Evolutionary conservation across 345 rosid genomes (phyloP).

Genomic region (Acer saccharum): DNA sequence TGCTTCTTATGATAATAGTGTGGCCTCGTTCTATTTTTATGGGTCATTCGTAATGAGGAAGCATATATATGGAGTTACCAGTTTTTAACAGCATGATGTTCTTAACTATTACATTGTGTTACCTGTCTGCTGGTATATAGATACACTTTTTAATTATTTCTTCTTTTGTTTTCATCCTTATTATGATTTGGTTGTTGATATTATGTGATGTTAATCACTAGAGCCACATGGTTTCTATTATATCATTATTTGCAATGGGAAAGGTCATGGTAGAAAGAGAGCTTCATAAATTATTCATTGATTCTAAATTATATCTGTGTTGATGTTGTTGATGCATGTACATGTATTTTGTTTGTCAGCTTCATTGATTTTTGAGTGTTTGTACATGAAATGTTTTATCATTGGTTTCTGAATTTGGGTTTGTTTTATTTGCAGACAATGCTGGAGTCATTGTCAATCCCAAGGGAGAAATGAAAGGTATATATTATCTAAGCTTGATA

Average conservation of each 20-base stretch:
- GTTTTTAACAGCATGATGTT: conserved; percentile 37
- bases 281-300: background rate
- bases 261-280: background rate
- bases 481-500: background rate
- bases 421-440: conserved; percentile 43
- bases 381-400: background rate
- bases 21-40: background rate
- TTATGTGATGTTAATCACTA: too few relatives aligned
- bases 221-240: too few relatives aligned
- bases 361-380: background rate
- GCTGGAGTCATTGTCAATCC: conserved; percentile 72
- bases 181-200: too few relatives aligned
- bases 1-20: conserved; percentile 23
- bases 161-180: background rate
- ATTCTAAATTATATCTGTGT: too few relatives aligned
- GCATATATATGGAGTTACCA: conserved; percentile 28
- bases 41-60: conserved; percentile 22
- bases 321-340: background rate
- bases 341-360: background rate
- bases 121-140: conserved; percentile 34
- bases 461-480: conserved; percentile 73
- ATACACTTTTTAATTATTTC: background rate
- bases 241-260: background rate
- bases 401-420: background rate
- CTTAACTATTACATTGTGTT: conserved; percentile 29